Evolutionary conservation across 192 early-diverging fungal genomes (phyloP), one percentile per base, ranked within the genome.

Genomic region (Coemansia sp.): DNA sequence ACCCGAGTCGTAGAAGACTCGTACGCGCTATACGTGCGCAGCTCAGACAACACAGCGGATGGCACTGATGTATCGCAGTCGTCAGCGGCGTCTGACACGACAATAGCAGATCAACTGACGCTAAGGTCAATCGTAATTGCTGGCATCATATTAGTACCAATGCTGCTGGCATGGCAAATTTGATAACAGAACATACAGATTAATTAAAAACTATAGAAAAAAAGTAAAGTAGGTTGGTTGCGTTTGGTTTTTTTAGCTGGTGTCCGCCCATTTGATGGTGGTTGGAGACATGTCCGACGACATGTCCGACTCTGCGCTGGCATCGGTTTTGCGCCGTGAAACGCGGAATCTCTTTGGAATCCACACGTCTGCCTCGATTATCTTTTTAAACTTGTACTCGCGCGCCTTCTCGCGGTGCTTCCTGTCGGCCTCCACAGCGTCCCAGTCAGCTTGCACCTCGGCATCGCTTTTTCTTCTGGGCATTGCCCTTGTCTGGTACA

Each of bases 221-320:
- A 41, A 21, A 33, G 5, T 15, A 5, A 46, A 30, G 23, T 10
- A 4, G 24, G 23, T 26, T 49, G 6, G 23, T n/a, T n/a, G n/a
- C n/a, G n/a, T n/a, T n/a, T n/a, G n/a, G 16, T 18, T 4, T 2
- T 7, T 18, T 38, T 26, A 57, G 26, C 52, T 34, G n/a, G 33
- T 23, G 60, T 72, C 71, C 0, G 71, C 71, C 71, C 71, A 73
- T 51, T 38, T 67, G 60, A 73, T 73, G 20, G 71, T 67, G 44
- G 71, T 73, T 5, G 64, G 35, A 16, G 58, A 63, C 56, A 43
- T 4, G 20, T n/a, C 20, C 16, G 45, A 43, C 23, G 43, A 62
- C 55, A 51, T 44, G 30, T 38, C 24, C 2, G 43, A 33, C 26
- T 67, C 65, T 16, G 41, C 38, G n/a, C 59, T 67, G 1, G 48